phyloP scores from a whole-genome alignment of 2,329 filamentous ascomycete genomes.

The Fusarium dlaminii region DNA sequence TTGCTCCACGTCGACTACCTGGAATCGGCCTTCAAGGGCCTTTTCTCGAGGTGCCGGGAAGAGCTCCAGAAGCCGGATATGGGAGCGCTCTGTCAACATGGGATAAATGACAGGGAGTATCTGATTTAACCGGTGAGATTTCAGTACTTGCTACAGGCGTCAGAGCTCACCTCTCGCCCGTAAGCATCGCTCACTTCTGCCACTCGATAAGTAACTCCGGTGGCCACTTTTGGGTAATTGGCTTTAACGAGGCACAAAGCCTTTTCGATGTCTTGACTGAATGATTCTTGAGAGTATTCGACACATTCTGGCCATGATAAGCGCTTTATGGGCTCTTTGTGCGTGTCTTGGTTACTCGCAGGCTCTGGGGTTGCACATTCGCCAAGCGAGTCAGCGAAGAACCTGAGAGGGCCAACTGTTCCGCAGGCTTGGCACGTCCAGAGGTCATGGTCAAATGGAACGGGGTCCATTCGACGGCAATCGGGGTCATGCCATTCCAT shows the following conservation, averaged over 20 bases:
- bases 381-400: not conserved
- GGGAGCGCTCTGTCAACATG: not conserved
- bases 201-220: not conserved
- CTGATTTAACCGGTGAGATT: not conserved
- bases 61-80: constrained; percentile 18
- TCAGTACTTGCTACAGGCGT: not conserved
- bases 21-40: constrained; percentile 12
- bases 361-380: not conserved
- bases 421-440: constrained; percentile 20
- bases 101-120: constrained; percentile 14
- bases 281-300: not conserved
- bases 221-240: not conserved
- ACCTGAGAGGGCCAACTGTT: constrained; percentile 7
- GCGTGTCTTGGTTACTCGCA: not conserved
- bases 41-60: not conserved
- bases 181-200: constrained; percentile 13
- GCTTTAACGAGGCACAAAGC: not conserved
- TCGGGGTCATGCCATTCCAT: constrained; percentile 22
- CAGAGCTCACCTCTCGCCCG: constrained; percentile 10
- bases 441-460: not conserved
- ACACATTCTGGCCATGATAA: constrained; percentile 4
- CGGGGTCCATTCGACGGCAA: constrained; percentile 10
- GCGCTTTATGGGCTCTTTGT: not conserved
- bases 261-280: not conserved
- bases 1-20: not conserved